phyloP scores from a whole-genome alignment of 139 green algal genomes.

The Chlorella sorokiniana region DNA sequence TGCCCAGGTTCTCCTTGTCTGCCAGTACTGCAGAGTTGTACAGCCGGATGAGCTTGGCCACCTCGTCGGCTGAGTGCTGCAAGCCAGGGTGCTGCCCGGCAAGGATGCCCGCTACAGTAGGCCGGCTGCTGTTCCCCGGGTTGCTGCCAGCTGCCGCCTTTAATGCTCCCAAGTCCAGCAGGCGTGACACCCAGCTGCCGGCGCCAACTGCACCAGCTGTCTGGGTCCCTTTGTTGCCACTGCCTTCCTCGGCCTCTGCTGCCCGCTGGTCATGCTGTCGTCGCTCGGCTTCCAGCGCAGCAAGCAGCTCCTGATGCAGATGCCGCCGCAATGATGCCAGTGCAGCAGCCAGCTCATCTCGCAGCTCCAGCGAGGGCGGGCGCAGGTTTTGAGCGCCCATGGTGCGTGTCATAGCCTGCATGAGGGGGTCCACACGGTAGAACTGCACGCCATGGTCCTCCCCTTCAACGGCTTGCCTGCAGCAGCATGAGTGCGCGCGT shows the following conservation, averaged over 20 bases:
- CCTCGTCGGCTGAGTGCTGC: slow-evolving; percentile 12
- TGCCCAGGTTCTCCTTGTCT: slow-evolving; percentile 18
- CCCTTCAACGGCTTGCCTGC: slow-evolving; percentile 14
- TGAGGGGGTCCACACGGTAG: background rate
- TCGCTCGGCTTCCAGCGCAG: background rate
- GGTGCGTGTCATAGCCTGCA: slow-evolving; percentile 8
- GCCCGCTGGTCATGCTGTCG: background rate
- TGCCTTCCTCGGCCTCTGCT: background rate
- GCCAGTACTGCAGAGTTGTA: slow-evolving; percentile 27
- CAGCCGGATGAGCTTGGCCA: slow-evolving; percentile 52
- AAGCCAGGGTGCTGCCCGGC: slow-evolving; percentile 10
- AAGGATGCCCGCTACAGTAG: background rate
- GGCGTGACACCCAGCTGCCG: too few relatives aligned
- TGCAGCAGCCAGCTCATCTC: slow-evolving; percentile 5
- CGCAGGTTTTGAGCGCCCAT: slow-evolving; percentile 20
- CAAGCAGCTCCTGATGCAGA: background rate
- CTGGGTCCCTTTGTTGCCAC: background rate
- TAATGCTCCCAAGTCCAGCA: background rate
- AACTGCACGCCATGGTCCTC: slow-evolving; percentile 28
- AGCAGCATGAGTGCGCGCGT: background rate
- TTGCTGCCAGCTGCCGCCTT: slow-evolving; percentile 53
- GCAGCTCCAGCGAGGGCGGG: slow-evolving; percentile 7
- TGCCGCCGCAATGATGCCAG: background rate
- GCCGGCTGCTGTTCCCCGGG: background rate
- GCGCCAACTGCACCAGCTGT: background rate